Conservation (phyloP, 83 land plant species). For the Picea abies region DNA sequence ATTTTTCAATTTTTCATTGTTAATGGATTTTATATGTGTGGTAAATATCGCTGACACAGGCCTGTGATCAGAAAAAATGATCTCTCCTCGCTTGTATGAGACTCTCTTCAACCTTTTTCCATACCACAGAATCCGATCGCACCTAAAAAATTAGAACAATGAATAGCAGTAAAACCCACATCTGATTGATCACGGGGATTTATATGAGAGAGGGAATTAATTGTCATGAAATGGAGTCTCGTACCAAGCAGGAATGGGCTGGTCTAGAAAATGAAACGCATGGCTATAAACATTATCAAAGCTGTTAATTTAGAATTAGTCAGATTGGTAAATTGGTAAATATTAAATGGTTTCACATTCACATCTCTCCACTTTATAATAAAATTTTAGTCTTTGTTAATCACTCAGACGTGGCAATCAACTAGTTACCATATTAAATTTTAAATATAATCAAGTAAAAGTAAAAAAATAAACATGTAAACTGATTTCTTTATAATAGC, state of each 20-base stretch:
- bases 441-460: no score
- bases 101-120: constrained; percentile 47
- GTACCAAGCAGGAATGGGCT: constrained; percentile 84
- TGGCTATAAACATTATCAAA: no score
- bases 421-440: no score
- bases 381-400: no score
- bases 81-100: constrained; percentile 42
- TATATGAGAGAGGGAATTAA: not conserved
- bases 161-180: not conserved
- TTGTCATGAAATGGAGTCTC: not conserved
- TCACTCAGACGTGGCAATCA: no score
- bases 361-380: no score
- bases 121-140: constrained; percentile 57
- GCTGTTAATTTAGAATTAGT: no score
- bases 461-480: no score
- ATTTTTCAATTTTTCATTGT: not conserved
- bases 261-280: constrained; percentile 19
- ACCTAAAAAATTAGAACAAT: constrained; percentile 25
- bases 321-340: no score
- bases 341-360: no score
- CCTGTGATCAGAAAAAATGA: constrained; percentile 51
- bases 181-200: no score
- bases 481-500: no score
- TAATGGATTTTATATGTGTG: constrained; percentile 10
- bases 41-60: constrained; percentile 49